phyloP scores from a whole-genome alignment of 371 early-diverging fungal species.

The Actinomucor elegans region DNA sequence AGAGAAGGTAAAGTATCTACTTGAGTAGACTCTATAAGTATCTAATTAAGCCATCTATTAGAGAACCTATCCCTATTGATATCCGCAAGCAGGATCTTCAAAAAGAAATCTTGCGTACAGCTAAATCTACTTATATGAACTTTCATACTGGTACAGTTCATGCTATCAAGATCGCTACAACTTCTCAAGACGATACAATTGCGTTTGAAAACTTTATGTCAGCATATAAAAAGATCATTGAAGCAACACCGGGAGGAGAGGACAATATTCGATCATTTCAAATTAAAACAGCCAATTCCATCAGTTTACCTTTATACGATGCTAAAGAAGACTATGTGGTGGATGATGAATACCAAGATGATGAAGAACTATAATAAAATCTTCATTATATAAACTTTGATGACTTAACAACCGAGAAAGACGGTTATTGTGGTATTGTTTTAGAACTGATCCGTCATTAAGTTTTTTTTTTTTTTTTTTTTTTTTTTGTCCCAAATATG shows the following conservation, averaged over 20 bases:
- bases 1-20: constrained; percentile 70
- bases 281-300: constrained; percentile 79
- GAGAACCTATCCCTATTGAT: constrained; percentile 80
- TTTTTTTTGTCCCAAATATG: too few species aligned
- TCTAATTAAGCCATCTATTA: constrained; percentile 22
- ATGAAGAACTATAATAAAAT: constrained; percentile 25
- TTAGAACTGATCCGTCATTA: not conserved
- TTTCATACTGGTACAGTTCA: constrained; percentile 69
- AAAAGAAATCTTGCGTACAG: constrained; percentile 70
- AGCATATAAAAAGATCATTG: constrained; percentile 22
- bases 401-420: too few species aligned
- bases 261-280: constrained; percentile 76
- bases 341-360: constrained; percentile 27
- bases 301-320: constrained; percentile 78
- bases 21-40: not conserved
- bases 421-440: not conserved
- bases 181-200: constrained; percentile 53
- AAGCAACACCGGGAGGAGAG: constrained; percentile 72
- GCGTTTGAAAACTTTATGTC: constrained; percentile 29
- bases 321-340: constrained; percentile 24
- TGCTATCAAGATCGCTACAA: constrained; percentile 74
- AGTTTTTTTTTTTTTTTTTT: constrained; percentile 5
- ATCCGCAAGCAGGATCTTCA: constrained; percentile 62
- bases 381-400: too few species aligned
- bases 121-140: constrained; percentile 78